Evolutionary conservation across 2,329 filamentous ascomycete genomes (phyloP).

Genomic region (Ascochyta lentis): DNA sequence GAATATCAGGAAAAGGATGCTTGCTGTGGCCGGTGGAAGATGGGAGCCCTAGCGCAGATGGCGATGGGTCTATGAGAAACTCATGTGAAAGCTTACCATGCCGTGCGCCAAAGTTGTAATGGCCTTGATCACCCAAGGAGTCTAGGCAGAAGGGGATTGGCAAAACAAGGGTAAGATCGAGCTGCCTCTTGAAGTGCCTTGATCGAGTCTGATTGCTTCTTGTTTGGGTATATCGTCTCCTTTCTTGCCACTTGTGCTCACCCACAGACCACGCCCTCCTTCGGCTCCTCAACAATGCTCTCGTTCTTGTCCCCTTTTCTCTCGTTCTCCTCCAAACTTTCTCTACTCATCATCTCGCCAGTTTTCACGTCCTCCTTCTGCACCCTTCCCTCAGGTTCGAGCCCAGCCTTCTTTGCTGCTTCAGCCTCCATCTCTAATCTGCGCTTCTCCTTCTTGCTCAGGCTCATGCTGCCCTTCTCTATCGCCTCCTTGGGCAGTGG

Average conservation of each 20-base stretch:
- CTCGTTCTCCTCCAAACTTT: conserved; percentile 24
- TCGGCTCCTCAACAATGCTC: conserved; percentile 49
- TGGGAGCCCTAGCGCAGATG: no score
- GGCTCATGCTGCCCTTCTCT: conserved; percentile 76
- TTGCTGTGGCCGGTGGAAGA: no score
- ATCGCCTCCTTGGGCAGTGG: conserved; percentile 88
- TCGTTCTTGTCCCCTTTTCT: conserved; percentile 15
- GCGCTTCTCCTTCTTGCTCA: conserved; percentile 71
- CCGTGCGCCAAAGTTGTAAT: no score
- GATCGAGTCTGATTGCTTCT: no score
- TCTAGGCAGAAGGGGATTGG: no score
- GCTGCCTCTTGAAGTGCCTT: no score
- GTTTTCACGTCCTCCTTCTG: conserved; percentile 62
- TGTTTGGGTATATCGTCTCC: background rate
- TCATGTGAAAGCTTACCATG: no score
- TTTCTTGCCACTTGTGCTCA: conserved; percentile 21
- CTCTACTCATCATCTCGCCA: conserved; percentile 16
- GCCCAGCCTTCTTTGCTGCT: conserved; percentile 41
- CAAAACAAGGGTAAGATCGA: no score
- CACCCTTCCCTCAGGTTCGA: conserved; percentile 45
- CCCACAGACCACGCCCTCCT: conserved; percentile 55
- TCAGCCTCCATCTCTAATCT: conserved; percentile 50
- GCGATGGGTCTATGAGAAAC: no score
- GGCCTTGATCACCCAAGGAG: no score
- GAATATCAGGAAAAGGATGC: no score